Evolutionary conservation across 139 green algal species (phyloP), one percentile per base, ranked within the genome.

Genomic region (Micractinium conductrix): DNA sequence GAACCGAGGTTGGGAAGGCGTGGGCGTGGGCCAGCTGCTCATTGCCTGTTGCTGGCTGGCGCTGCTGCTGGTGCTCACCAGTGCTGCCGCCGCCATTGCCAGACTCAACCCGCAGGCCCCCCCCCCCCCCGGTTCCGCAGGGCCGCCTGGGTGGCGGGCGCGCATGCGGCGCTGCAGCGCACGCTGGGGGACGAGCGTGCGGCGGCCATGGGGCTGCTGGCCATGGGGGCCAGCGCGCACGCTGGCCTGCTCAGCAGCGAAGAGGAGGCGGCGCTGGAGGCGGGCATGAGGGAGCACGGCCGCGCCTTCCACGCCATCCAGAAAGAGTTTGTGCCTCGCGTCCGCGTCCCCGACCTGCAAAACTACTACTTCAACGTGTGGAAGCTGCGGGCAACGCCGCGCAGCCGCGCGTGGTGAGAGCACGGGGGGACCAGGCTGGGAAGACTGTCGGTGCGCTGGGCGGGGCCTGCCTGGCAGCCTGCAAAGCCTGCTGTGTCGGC

Each of bases 291-390:
- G 21, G 74, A 84, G 55, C 58, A 78, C 55, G 86, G 86, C 22
- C 62, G 81, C 8, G 76, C 84, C 60, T 90, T 87, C 50, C 74
- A 83, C 44, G 65, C 55, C 9, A 88, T 90, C 17, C 81, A 48
- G 22, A 5, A 26, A 9, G 75, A 88, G 45, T 73, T 55, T 33
- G 33, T 90, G 48, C 81, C 81, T 9, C n/a, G 12, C n/a, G n/a
- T 70, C 33, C 70, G 30, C 44, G 84, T 74, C 24, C 33, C 38
- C 4, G 71, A 86, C 24, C 81, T 86, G 37, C 78, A 83, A 21
- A 71, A 86, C 44, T 88, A 84, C 63, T 90, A 90, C 78, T 83
- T 33, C 78, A 83, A 82, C 30, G 76, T 88, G 60, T 88, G 85
- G 85, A 88, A 88, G 79, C 67, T 83, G 48, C 68, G 38, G 35